Evolutionary conservation across 768 basidiomycete genomes (phyloP).

Genomic region (Russula ochroleuca): DNA sequence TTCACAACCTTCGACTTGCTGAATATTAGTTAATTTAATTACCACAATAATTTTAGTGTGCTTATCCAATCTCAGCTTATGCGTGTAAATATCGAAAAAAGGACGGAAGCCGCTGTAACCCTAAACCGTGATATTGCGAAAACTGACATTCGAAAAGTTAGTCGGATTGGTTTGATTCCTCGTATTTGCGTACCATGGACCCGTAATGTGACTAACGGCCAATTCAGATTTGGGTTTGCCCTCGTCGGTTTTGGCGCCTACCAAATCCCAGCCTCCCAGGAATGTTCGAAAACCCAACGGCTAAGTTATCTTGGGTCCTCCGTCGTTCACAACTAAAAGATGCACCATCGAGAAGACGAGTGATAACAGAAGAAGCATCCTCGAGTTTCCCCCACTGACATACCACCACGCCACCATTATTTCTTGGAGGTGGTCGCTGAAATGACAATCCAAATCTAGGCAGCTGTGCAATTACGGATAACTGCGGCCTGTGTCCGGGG

Average conservation of each 20-base stretch:
- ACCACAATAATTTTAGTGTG: no score
- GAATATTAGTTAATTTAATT: no score
- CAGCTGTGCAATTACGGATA: not conserved
- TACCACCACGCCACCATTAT: not conserved
- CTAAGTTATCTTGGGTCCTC: not conserved
- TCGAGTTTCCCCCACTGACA: not conserved
- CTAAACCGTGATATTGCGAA: not conserved
- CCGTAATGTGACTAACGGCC: not conserved
- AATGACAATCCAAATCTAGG: not conserved
- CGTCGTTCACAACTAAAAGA: not conserved
- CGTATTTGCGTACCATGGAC: not conserved
- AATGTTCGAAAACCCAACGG: not conserved
- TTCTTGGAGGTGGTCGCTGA: not conserved
- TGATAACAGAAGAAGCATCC: not conserved
- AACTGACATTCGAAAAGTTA: not conserved
- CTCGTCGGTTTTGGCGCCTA: not conserved
- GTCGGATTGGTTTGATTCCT: not conserved
- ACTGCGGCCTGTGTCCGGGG: conserved; percentile 1
- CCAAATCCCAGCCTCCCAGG: not conserved
- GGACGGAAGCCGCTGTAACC: no score
- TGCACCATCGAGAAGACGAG: not conserved
- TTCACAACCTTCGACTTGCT: not conserved
- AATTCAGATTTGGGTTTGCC: not conserved
- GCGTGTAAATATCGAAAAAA: no score
- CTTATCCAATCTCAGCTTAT: no score